These are phyloP conservation scores for Ciborinia camelliae DNA, from an alignment of 2,329 filamentous ascomycete genomes.

Conservation along the genomic window DNA sequence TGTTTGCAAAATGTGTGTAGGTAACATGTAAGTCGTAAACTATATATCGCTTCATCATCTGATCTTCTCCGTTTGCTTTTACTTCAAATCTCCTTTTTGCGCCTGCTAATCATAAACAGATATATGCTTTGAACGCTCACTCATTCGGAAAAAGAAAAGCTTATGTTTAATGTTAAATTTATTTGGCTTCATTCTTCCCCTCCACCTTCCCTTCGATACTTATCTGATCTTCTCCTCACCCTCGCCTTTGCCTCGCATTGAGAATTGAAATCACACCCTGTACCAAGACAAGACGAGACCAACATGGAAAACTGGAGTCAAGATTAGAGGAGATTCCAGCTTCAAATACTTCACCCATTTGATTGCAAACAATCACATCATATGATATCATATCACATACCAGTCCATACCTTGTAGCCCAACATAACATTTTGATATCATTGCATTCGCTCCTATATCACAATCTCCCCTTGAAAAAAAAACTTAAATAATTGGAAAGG, in stretches of 20 bases:
- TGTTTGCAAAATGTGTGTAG: too few relatives aligned
- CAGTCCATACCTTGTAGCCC: background rate
- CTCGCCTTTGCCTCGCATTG: background rate
- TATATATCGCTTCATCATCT: too few relatives aligned
- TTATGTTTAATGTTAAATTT: too few relatives aligned
- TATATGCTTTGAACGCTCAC: too few relatives aligned
- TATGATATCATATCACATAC: background rate
- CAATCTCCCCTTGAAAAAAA: background rate
- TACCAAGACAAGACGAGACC: background rate
- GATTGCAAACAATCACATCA: background rate
- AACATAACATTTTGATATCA: background rate
- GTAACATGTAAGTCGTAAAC: too few relatives aligned
- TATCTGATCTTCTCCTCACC: background rate
- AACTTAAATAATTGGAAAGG: background rate
- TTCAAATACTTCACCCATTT: background rate
- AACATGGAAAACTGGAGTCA: background rate
- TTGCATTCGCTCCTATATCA: background rate
- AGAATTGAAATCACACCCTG: too few relatives aligned
- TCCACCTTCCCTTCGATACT: too few relatives aligned
- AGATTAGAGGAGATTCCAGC: background rate
- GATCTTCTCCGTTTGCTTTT: too few relatives aligned
- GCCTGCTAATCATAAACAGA: too few relatives aligned
- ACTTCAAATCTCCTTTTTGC: too few relatives aligned
- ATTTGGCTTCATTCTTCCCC: background rate
- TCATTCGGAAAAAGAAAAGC: too few relatives aligned